Evolutionary conservation across 768 basidiomycete species (phyloP), one percentile per base, ranked within the genome.

Genomic region (Rhizopogon roseolus): DNA sequence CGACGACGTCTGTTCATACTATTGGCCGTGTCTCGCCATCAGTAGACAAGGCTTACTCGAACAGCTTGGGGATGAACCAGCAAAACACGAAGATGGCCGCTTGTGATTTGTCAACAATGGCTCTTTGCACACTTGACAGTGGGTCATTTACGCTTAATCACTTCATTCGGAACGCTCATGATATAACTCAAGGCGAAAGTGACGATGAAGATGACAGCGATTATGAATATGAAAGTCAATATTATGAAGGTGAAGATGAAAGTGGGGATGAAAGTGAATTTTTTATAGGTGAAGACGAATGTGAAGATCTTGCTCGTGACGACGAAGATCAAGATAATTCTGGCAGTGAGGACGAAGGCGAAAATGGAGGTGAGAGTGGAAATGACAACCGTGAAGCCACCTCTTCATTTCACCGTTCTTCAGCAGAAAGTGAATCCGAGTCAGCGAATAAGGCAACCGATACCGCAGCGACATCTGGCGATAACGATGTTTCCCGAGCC

Each of bases 21-120:
- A 22, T 22, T 22, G 3, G 22, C 22, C 22, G 22, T 22, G 22
- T 22, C 22, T 22, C 22, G 22, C 3, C 22, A 22, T 22, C 22
- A 1, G 22, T 22, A 22, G 3, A 3, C 22, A 22, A 22, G 22
- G 1, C 22, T 22, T 22, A 22, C 29, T 32, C 29, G 29, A 32
- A 32, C 29, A 32, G 29, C 13, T 38, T 6, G 13, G 37, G 16
- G 37, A 38, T 38, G 37, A 14, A 14, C 14, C 54, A 82, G 72
- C 60, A 89, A 75, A 19, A 81, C 71, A 8, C 77, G 74, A 13
- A 78, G 69, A 58, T 78, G 76, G 46, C 34, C 41, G 14, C 22
- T 16, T 6, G 19, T 25, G 49, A 57, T 66, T 56, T 56, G 58
- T 29, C 50, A 57, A 36, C 19, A 59, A 59, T 22, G 62, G 54